Evolutionary conservation across 176 grass and related monocot species (phyloP).

Genomic region (Paspalum vaginatum): DNA sequence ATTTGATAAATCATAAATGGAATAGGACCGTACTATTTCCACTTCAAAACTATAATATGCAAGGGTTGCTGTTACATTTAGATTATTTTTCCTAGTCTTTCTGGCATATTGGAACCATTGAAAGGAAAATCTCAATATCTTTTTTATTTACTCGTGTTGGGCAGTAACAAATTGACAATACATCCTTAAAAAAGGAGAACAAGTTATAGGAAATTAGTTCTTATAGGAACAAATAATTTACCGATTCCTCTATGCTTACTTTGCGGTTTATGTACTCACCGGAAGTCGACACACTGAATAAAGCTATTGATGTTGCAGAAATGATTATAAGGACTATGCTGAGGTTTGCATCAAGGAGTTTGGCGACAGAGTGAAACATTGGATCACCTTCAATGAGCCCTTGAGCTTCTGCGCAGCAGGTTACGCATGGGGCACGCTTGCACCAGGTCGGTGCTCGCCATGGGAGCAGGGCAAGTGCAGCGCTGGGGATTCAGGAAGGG

Average conservation of each 20-base stretch:
- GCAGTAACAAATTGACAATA: neutral
- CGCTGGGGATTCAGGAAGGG: constrained; percentile 47
- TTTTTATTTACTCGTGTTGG: neutral
- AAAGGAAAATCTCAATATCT: neutral
- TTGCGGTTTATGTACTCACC: neutral
- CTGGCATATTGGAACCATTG: neutral
- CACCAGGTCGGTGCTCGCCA: constrained; percentile 49
- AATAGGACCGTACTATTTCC: no score
- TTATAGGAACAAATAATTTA: neutral
- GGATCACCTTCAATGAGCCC: constrained; percentile 72
- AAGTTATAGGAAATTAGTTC: neutral
- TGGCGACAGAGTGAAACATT: constrained; percentile 61
- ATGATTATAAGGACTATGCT: constrained; percentile 41
- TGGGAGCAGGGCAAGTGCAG: constrained; percentile 41
- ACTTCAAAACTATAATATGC: no score
- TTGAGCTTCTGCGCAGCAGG: neutral
- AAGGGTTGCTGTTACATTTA: neutral
- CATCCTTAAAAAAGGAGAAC: neutral
- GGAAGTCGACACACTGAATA: neutral
- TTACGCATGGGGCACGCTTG: neutral
- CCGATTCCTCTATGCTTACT: neutral
- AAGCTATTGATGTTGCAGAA: constrained; percentile 4
- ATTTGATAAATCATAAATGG: neutral
- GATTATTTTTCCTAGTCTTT: neutral
- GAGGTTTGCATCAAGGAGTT: constrained; percentile 62